A percentile compares a stretch with the other conserved stretches of the same genome.
phyloP scores from a whole-genome alignment of 1,139 yeast species.

The Casaregolazyma lundiana region DNA sequence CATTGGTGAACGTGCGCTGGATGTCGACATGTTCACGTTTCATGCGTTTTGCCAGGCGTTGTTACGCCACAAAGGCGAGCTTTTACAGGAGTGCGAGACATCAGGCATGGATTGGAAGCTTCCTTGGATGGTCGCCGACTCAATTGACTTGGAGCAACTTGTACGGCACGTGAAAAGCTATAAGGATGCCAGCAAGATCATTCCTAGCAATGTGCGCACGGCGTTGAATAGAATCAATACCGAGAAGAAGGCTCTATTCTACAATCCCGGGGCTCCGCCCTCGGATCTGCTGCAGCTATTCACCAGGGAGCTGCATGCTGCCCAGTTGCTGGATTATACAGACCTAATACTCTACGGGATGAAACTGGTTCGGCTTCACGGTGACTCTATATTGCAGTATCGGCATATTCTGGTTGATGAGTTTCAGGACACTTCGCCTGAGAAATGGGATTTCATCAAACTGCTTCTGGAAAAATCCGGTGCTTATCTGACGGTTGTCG shows the following conservation, averaged over 20 bases:
- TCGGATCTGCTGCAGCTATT: slow-evolving; percentile 12
- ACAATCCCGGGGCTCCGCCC: neutral
- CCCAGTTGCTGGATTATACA: slow-evolving; percentile 67
- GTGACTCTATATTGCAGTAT: slow-evolving; percentile 33
- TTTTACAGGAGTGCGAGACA: neutral
- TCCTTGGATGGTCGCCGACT: slow-evolving; percentile 54
- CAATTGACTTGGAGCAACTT: slow-evolving; percentile 16
- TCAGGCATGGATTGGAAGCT: slow-evolving; percentile 6
- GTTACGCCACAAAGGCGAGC: neutral
- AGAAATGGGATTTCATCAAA: slow-evolving; percentile 68
- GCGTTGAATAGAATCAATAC: slow-evolving; percentile 1
- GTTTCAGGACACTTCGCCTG: slow-evolving; percentile 81
- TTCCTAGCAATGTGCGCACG: neutral
- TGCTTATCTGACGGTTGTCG: slow-evolving; percentile 67
- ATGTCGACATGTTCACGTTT: slow-evolving; percentile 71
- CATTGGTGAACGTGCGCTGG: slow-evolving; percentile 29
- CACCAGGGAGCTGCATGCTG: slow-evolving; percentile 16
- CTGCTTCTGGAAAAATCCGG: slow-evolving; percentile 44
- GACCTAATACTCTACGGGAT: slow-evolving; percentile 63
- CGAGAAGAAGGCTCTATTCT: slow-evolving; percentile 1
- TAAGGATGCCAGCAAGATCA: neutral
- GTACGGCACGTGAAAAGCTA: slow-evolving; percentile 8
- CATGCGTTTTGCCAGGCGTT: slow-evolving; percentile 54
- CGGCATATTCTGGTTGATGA: slow-evolving; percentile 84
- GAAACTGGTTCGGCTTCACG: slow-evolving; percentile 40